Evolutionary conservation across 768 basidiomycete genomes (phyloP).

Genomic region (Pisolithus albus): DNA sequence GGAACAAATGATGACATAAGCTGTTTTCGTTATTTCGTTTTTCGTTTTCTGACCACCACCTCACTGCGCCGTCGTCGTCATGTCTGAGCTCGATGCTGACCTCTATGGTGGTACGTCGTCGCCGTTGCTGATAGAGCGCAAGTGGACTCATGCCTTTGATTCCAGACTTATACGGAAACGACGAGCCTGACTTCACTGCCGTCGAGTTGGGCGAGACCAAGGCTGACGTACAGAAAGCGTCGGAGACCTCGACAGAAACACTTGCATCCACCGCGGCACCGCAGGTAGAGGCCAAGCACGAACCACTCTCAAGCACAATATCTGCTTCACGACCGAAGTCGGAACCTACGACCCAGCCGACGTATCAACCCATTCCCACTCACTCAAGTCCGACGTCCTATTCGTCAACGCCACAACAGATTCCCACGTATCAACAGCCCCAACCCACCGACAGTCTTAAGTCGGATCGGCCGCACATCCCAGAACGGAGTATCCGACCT

Average conservation of each 20-base stretch:
- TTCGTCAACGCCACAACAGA: conserved; percentile 53
- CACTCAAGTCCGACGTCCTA: conserved; percentile 29
- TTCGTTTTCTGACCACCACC: conserved; percentile 29
- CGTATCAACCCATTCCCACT: conserved; percentile 4
- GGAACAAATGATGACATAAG: conserved; percentile 22
- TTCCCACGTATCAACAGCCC: conserved; percentile 72
- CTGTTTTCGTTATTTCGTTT: conserved; percentile 5
- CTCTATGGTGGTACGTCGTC: conserved; percentile 69
- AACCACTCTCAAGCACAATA: conserved; percentile 6
- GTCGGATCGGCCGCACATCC: conserved; percentile 37
- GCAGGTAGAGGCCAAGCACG: conserved; percentile 15
- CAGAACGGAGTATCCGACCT: conserved; percentile 66
- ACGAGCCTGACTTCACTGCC: conserved; percentile 53
- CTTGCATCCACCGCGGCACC: conserved; percentile 17
- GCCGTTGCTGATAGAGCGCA: background rate
- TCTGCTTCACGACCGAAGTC: conserved; percentile 5
- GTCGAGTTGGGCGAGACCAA: conserved; percentile 31
- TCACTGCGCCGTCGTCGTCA: conserved; percentile 24
- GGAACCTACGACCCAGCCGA: conserved; percentile 9
- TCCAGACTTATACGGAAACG: conserved; percentile 62
- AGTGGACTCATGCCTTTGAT: background rate
- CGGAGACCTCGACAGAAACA: conserved; percentile 20
- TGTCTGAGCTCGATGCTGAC: conserved; percentile 85
- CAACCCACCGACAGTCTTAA: conserved; percentile 45
- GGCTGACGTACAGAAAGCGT: conserved; percentile 19